Percentiles rank a stretch among this genome's conserved stretches.
Conservation (phyloP, 306 rosid genomes). For the Prinsepia uniflora region DNA sequence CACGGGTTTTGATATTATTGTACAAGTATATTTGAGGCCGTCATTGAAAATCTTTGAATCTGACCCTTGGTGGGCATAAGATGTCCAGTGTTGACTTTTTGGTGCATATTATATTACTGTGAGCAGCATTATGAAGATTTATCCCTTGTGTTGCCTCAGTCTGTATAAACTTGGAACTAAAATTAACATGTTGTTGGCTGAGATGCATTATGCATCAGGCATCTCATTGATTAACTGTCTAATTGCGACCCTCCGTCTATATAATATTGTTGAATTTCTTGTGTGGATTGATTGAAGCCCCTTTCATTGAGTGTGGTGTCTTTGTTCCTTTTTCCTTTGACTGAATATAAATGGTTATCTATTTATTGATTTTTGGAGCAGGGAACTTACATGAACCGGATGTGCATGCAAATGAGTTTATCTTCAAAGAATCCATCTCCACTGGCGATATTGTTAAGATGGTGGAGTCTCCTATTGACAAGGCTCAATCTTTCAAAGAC, state of each 20-base stretch:
- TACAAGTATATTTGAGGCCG: neutral
- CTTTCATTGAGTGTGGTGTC: neutral
- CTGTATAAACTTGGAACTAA: neutral
- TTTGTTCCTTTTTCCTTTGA: neutral
- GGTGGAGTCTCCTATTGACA: slow-evolving; percentile 88
- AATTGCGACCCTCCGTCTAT: neutral
- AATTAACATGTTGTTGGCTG: neutral
- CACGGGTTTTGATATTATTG: neutral
- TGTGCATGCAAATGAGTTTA: slow-evolving; percentile 81
- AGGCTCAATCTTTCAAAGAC: slow-evolving; percentile 60
- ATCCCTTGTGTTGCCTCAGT: neutral
- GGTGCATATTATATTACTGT: neutral
- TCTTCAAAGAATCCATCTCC: slow-evolving; percentile 63
- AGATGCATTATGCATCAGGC: neutral
- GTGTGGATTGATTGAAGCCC: neutral
- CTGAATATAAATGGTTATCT: slow-evolving; percentile 12
- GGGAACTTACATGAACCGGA: slow-evolving; percentile 63
- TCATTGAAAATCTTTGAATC: neutral
- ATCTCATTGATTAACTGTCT: neutral
- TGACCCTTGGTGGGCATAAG: slow-evolving; percentile 6
- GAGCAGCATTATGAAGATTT: neutral
- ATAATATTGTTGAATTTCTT: neutral
- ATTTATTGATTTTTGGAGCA: slow-evolving; percentile 33
- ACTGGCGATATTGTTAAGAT: slow-evolving; percentile 80
- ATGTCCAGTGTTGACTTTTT: neutral